These are phyloP conservation scores for Brassica incana DNA, from an alignment of 345 rosid genomes.

Conservation along the genomic window DNA sequence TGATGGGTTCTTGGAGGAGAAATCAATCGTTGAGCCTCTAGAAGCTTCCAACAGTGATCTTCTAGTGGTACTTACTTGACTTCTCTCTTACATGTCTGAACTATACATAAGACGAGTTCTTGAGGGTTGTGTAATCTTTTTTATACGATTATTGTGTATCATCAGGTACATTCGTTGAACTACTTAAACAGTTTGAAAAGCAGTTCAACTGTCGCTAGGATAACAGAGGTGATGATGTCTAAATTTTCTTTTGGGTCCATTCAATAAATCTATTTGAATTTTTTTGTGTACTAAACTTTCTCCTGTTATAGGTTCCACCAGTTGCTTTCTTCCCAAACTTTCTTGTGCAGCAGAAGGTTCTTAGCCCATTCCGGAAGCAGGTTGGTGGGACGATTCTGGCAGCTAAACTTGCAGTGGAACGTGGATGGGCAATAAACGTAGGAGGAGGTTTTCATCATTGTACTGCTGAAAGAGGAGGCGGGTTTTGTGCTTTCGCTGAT, in stretches of 20 bases:
- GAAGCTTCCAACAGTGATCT: slow-evolving; percentile 85
- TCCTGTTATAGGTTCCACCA: slow-evolving; percentile 70
- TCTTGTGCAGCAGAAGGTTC: slow-evolving; percentile 77
- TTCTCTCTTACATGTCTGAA: slow-evolving; percentile 9
- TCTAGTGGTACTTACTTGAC: slow-evolving; percentile 76
- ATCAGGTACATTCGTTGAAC: slow-evolving; percentile 75
- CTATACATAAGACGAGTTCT: not conserved
- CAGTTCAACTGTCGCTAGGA: slow-evolving; percentile 73
- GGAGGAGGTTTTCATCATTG: slow-evolving; percentile 99
- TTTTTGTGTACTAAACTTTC: not conserved
- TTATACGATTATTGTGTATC: not conserved
- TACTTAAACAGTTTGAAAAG: slow-evolving; percentile 77
- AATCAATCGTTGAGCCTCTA: slow-evolving; percentile 64
- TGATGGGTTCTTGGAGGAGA: slow-evolving; percentile 59
- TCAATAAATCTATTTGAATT: not conserved
- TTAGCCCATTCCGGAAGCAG: slow-evolving; percentile 81
- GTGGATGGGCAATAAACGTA: slow-evolving; percentile 91
- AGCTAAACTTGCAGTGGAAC: slow-evolving; percentile 82
- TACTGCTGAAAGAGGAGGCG: slow-evolving; percentile 74
- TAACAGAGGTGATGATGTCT: slow-evolving; percentile 59
- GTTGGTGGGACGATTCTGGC: slow-evolving; percentile 95
- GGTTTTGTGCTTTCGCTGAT: slow-evolving; percentile 94
- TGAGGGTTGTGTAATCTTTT: not conserved
- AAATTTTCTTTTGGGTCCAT: not conserved
- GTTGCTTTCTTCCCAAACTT: slow-evolving; percentile 75